Conservation (phyloP, 805 yeast genomes). For the Schwanniomyces occidentalis region DNA sequence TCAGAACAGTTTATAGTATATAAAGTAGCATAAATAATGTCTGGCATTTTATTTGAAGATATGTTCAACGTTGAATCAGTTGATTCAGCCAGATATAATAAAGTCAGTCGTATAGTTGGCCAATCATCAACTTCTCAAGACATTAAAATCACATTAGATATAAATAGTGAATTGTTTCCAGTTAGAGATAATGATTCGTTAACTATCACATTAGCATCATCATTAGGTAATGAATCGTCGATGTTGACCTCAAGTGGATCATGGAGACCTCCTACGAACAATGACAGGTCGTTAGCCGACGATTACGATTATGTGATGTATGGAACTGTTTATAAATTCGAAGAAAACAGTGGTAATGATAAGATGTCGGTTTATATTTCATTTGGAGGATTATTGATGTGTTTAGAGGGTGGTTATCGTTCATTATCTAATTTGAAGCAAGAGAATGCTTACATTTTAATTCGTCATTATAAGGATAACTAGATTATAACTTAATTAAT, state of each 20-base stretch:
- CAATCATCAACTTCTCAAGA: constrained; percentile 80
- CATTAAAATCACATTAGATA: constrained; percentile 80
- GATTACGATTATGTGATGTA: constrained; percentile 98
- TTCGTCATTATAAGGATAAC: constrained; percentile 63
- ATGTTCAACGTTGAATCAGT: constrained; percentile 82
- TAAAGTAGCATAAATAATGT: constrained; percentile 25
- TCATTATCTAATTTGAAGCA: constrained; percentile 86
- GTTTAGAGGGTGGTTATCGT: constrained; percentile 94
- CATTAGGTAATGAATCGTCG: constrained; percentile 53
- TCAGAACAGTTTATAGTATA: background rate
- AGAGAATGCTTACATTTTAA: constrained; percentile 86
- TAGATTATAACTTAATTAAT: constrained; percentile 7
- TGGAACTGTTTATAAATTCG: constrained; percentile 96
- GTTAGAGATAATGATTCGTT: constrained; percentile 72
- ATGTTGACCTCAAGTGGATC: constrained; percentile 56
- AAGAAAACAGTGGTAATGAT: constrained; percentile 70
- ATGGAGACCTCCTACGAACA: constrained; percentile 83
- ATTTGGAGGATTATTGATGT: constrained; percentile 91
- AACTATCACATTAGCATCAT: constrained; percentile 82
- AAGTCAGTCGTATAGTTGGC: constrained; percentile 86
- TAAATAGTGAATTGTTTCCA: constrained; percentile 91
- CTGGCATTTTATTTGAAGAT: constrained; percentile 85
- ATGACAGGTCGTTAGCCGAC: constrained; percentile 86
- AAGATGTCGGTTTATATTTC: constrained; percentile 87
- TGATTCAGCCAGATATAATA: constrained; percentile 88